Percentiles rank a stretch among this genome's conserved stretches.
These are phyloP conservation scores for Phialocephala subalpina DNA, from an alignment of 2,329 filamentous ascomycete genomes.

Conservation along the genomic window DNA sequence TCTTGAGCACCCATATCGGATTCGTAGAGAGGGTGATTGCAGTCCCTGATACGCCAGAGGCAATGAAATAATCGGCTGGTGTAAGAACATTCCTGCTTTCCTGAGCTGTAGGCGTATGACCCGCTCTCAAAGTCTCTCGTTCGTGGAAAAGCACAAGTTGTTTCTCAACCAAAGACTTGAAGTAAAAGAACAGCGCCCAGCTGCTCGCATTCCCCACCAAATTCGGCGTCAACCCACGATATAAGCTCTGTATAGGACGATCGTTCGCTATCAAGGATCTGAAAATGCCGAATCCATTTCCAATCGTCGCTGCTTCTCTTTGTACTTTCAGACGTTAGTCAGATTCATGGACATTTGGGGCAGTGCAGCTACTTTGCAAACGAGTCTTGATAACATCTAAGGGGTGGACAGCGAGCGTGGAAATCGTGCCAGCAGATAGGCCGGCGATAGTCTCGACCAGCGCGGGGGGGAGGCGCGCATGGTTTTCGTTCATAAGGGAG, in stretches of 20 bases:
- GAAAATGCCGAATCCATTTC: conserved; percentile 61
- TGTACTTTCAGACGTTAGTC: conserved; percentile 53
- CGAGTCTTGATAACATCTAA: conserved; percentile 97
- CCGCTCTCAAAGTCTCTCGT: conserved; percentile 10
- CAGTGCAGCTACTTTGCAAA: conserved; percentile 73
- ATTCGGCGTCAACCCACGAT: conserved; percentile 90
- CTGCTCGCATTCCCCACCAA: conserved; percentile 88
- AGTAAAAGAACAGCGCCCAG: conserved; percentile 93
- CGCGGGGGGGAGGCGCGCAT: conserved; percentile 74
- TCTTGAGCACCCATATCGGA: conserved; percentile 98
- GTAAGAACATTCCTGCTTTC: conserved; percentile 26
- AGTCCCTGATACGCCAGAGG: conserved; percentile 75
- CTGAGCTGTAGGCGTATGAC: background rate
- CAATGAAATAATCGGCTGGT: conserved; percentile 77
- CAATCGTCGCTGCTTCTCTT: conserved; percentile 50
- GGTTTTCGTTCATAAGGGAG: conserved; percentile 45
- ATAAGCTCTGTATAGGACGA: conserved; percentile 73
- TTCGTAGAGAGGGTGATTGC: conserved; percentile 87
- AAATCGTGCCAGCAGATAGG: conserved; percentile 85
- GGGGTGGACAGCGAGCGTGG: conserved; percentile 88
- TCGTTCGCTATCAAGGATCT: conserved; percentile 53
- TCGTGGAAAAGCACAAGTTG: conserved; percentile 41
- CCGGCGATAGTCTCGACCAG: conserved; percentile 89
- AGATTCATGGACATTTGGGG: conserved; percentile 45
- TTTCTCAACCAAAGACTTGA: conserved; percentile 65